Evolutionary conservation across 1,284 basidiomycete genomes (phyloP), one percentile per base, ranked within the genome.

Genomic region (Puccinia horiana): DNA sequence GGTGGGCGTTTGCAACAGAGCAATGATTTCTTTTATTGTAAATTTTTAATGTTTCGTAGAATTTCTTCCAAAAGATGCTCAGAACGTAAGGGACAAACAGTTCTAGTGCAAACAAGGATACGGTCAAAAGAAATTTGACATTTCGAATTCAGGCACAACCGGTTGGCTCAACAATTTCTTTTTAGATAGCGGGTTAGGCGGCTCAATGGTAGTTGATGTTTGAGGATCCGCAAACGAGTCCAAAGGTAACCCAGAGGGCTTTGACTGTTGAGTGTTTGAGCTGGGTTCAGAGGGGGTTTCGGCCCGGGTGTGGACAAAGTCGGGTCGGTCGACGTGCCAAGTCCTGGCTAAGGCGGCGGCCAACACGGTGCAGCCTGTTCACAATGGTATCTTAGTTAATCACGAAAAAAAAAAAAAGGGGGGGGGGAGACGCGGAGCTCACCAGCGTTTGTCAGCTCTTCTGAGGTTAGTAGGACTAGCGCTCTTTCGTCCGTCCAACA

Each of bases 61-160:
- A 23, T 52, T 52, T 52, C 20, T 52, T 20, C 49, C 14, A 52
- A 52, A 18, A 14, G 16, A 56, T 56, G n/a, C n/a, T 56, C 16
- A 52, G 14, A n/a, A 72, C n/a, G 52, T 18, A 72, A 29, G 23
- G 35, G 32, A 32, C 2, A 23, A 32, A 35, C 47, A 8, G 18
- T 35, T 18, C 9, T 32, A 32, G 29, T 52, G 18, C 12, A n/a
- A 35, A 72, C 12, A 52, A 72, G n/a, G 23, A 72, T 1, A 11
- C 4, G 12, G 26, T 49, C 29, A 77, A 49, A 77, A 80, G 44
- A 80, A 80, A 29, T 63, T 80, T 14, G 78, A 80, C 40, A 80
- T 40, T 20, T 80, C 78, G 44, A 80, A 80, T 63, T 80, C 78
- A 14, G 78, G 78, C 16, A 80, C 52, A 16, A 73, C 78, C 23